Evolutionary conservation across 305 asterid species (phyloP).

Genomic region (Solanum aculeatissimum): DNA sequence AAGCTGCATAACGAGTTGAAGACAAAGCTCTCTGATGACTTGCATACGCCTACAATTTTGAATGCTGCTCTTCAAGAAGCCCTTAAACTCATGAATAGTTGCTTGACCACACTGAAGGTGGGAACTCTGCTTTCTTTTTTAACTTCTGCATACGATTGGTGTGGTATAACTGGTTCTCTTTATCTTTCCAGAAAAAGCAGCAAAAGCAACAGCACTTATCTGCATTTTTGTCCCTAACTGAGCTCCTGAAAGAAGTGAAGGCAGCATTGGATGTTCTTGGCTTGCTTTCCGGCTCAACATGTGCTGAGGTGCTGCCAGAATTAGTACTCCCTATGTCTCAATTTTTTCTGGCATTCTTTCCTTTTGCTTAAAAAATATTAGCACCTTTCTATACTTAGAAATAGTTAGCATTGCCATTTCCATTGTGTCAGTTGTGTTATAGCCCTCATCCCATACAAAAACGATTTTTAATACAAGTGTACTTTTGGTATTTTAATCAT

Average conservation of each 20-base stretch:
- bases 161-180: background rate
- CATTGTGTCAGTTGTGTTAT: background rate
- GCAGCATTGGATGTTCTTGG: conserved; percentile 54
- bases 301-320: conserved; percentile 43
- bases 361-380: background rate
- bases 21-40: conserved; percentile 62
- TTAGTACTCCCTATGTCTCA: background rate
- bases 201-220: conserved; percentile 41
- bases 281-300: conserved; percentile 44
- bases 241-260: conserved; percentile 43
- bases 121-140: background rate
- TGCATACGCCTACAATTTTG: conserved; percentile 63
- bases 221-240: conserved; percentile 27
- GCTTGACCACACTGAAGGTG: conserved; percentile 51
- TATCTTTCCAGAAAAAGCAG: conserved; percentile 39
- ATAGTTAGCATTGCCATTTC: background rate
- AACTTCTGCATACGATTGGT: background rate
- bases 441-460: background rate
- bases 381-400: background rate
- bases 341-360: background rate
- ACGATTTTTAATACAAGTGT: background rate
- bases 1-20: conserved; percentile 53
- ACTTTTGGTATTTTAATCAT: background rate
- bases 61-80: conserved; percentile 54
- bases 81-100: conserved; percentile 39